Conservation (phyloP, 768 basidiomycete genomes). For the Plicaturopsis crispa region DNA sequence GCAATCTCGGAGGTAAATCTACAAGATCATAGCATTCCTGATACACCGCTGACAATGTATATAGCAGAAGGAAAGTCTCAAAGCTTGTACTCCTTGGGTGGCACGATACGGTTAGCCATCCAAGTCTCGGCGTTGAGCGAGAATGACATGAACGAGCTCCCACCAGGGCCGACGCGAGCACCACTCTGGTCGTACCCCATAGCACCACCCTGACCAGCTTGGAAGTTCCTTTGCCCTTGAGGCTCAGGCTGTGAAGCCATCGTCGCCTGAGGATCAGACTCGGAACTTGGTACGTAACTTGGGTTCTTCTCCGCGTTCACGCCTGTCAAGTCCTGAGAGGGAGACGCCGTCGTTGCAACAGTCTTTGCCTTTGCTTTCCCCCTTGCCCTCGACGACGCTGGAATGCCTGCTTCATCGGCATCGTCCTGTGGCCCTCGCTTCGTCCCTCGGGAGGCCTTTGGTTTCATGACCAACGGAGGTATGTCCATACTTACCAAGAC, state of each 20-base stretch:
- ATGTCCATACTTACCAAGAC: not conserved
- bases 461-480: not conserved
- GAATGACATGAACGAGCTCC: too few species aligned
- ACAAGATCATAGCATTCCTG: too few species aligned
- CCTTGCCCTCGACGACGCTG: not conserved
- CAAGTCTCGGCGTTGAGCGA: too few species aligned
- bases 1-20: not conserved
- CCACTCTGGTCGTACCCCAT: too few species aligned
- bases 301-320: not conserved
- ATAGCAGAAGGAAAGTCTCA: too few species aligned
- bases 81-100: too few species aligned
- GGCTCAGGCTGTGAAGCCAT: not conserved
- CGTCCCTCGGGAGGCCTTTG: conserved; percentile 1
- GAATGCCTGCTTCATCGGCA: not conserved
- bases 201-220: too few species aligned
- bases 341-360: not conserved
- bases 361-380: not conserved
- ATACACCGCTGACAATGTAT: too few species aligned
- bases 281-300: not conserved
- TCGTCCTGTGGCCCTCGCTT: not conserved
- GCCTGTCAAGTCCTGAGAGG: not conserved
- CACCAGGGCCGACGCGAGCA: too few species aligned
- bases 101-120: too few species aligned
- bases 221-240: too few species aligned
- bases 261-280: not conserved